Evolutionary conservation across 352 stramenopile genomes (phyloP).

Genomic region (Phytophthora ohioensis): DNA sequence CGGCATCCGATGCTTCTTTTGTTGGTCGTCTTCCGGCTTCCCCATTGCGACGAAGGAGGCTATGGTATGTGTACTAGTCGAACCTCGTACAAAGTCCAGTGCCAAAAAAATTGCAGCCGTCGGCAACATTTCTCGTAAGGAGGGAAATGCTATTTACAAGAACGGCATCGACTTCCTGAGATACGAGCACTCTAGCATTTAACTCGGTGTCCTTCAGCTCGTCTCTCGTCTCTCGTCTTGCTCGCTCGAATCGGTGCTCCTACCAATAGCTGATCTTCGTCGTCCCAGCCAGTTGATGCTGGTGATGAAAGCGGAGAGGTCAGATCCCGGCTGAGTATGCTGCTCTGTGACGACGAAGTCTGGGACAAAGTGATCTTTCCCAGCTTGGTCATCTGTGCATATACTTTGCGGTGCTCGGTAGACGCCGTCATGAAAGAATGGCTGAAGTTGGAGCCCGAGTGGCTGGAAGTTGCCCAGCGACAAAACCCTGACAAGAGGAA

Average conservation of each 20-base stretch:
- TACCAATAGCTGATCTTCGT: too few species aligned
- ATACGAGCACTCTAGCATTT: too few species aligned
- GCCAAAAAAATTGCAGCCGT: constrained; percentile 2
- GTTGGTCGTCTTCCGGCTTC: background rate
- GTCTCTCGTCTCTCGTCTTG: too few species aligned
- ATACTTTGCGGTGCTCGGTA: too few species aligned
- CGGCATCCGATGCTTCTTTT: background rate
- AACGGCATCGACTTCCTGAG: background rate
- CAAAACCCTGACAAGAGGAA: background rate
- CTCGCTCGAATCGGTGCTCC: too few species aligned
- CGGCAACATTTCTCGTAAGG: background rate
- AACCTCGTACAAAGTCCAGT: constrained; percentile 10
- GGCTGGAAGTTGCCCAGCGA: constrained; percentile 5
- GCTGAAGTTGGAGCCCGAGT: background rate
- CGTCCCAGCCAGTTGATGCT: too few species aligned
- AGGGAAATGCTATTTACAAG: background rate
- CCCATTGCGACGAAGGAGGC: constrained; percentile 6
- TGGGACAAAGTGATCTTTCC: too few species aligned
- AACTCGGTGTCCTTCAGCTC: too few species aligned
- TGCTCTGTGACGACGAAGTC: too few species aligned
- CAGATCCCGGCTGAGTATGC: too few species aligned
- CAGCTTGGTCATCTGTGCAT: too few species aligned
- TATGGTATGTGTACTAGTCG: constrained; percentile 6
- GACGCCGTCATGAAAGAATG: constrained; percentile 1
- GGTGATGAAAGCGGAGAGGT: too few species aligned